These are phyloP conservation scores for Talaromyces sp. DNA, from an alignment of 2,329 filamentous ascomycete species.

Conservation along the genomic window DNA sequence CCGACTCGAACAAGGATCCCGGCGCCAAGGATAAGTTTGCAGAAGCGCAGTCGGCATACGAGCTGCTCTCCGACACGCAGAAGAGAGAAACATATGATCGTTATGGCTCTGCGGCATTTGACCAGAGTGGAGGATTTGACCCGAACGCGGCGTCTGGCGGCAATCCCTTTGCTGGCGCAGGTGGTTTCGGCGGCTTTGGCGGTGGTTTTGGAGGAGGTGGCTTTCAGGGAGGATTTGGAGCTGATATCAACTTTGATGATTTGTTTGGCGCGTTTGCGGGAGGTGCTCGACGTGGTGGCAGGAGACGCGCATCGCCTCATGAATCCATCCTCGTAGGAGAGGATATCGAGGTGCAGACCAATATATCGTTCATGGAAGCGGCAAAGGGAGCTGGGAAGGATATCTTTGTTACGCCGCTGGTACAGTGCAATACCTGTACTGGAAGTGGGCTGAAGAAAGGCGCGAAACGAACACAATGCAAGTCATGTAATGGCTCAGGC, in stretches of 20 bases:
- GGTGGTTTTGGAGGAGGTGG: slow-evolving; percentile 30
- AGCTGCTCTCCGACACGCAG: slow-evolving; percentile 83
- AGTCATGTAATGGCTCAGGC: slow-evolving; percentile 77
- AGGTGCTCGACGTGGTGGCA: slow-evolving; percentile 46
- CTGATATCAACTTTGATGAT: slow-evolving; percentile 93
- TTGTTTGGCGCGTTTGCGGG: slow-evolving; percentile 82
- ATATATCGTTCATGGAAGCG: slow-evolving; percentile 91
- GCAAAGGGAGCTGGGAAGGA: slow-evolving; percentile 86
- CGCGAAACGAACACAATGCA: slow-evolving; percentile 65
- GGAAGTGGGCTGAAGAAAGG: slow-evolving; percentile 83
- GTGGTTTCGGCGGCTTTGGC: slow-evolving; percentile 55
- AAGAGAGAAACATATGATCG: slow-evolving; percentile 91
- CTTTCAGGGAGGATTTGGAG: slow-evolving; percentile 61
- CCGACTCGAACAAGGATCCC: slow-evolving; percentile 94
- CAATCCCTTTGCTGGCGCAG: slow-evolving; percentile 52
- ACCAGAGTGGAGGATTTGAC: slow-evolving; percentile 68
- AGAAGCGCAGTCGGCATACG: slow-evolving; percentile 90
- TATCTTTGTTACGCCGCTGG: slow-evolving; percentile 77
- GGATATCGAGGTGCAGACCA: slow-evolving; percentile 90
- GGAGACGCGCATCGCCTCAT: slow-evolving; percentile 54
- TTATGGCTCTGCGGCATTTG: slow-evolving; percentile 74
- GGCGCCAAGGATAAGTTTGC: slow-evolving; percentile 91
- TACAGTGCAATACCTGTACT: slow-evolving; percentile 73
- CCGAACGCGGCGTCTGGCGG: slow-evolving; percentile 54
- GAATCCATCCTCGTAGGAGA: slow-evolving; percentile 84